Conservation (phyloP, 2,329 filamentous ascomycete species). For the Fusarium sp. region DNA sequence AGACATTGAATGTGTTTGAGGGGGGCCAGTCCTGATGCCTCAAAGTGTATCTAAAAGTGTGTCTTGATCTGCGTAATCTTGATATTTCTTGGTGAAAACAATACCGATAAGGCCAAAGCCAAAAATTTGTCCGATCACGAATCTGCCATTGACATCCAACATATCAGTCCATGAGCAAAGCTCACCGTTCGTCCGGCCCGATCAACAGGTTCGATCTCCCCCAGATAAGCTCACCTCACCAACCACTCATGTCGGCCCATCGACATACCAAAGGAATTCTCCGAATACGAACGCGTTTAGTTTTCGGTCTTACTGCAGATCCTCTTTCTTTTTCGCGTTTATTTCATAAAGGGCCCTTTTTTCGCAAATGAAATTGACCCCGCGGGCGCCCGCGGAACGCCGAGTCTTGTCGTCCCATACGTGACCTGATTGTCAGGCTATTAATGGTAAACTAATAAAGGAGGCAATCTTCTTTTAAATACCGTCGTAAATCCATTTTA, state of each 20-base stretch:
- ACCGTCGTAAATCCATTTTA: background rate
- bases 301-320: background rate
- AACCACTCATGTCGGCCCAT: background rate
- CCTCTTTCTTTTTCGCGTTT: slow-evolving; percentile 6
- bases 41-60: too few relatives aligned
- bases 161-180: background rate
- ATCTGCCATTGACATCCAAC: background rate
- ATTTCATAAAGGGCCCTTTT: background rate
- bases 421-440: slow-evolving; percentile 16
- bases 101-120: too few relatives aligned
- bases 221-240: slow-evolving; percentile 1
- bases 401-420: slow-evolving; percentile 4
- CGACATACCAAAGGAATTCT: background rate
- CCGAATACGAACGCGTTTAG: slow-evolving; percentile 26
- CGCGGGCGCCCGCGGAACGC: slow-evolving; percentile 5
- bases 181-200: background rate
- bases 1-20: too few relatives aligned
- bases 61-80: too few relatives aligned
- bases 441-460: background rate
- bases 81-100: too few relatives aligned
- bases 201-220: background rate
- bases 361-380: background rate
- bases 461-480: background rate
- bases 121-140: background rate
- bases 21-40: too few relatives aligned